A percentile compares a stretch with the other conserved stretches of the same genome.
Evolutionary conservation across 129 eudicot genomes (phyloP).

Genomic region (Tanacetum coccineum): DNA sequence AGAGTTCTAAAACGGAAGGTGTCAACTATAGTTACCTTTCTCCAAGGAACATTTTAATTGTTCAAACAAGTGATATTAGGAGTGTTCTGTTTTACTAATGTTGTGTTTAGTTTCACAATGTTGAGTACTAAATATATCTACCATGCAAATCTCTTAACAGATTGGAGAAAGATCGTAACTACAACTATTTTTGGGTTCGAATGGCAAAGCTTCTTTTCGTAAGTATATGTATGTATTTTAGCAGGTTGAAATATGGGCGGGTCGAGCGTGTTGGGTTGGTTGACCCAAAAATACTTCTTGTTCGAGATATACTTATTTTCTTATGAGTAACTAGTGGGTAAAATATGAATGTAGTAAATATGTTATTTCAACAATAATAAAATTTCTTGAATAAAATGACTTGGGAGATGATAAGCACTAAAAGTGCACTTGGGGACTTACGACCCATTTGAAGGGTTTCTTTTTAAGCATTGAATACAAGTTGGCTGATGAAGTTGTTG

Average conservation of each 20-base stretch:
- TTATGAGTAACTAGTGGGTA: background rate
- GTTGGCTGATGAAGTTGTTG: conserved; percentile 14
- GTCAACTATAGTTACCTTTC: no score
- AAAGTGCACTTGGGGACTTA: background rate
- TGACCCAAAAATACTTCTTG: background rate
- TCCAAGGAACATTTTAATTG: no score
- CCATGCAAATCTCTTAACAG: conserved; percentile 29
- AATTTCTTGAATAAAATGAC: background rate
- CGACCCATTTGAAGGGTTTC: background rate
- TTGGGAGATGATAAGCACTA: background rate
- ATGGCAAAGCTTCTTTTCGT: conserved; percentile 53
- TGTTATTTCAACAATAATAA: background rate
- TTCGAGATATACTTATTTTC: background rate
- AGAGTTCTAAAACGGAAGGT: no score
- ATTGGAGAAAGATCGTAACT: conserved; percentile 63
- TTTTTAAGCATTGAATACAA: background rate
- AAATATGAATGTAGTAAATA: background rate
- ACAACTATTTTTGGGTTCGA: conserved; percentile 60
- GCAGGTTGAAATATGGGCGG: background rate
- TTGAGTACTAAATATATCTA: background rate
- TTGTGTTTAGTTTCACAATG: background rate
- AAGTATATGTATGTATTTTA: conserved; percentile 31
- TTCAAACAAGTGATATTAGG: no score
- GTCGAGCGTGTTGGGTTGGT: background rate
- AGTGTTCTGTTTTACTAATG: background rate